Base-by-base conservation (phyloP, 805 yeast genomes). In the Pichia occidentalis region DNA sequence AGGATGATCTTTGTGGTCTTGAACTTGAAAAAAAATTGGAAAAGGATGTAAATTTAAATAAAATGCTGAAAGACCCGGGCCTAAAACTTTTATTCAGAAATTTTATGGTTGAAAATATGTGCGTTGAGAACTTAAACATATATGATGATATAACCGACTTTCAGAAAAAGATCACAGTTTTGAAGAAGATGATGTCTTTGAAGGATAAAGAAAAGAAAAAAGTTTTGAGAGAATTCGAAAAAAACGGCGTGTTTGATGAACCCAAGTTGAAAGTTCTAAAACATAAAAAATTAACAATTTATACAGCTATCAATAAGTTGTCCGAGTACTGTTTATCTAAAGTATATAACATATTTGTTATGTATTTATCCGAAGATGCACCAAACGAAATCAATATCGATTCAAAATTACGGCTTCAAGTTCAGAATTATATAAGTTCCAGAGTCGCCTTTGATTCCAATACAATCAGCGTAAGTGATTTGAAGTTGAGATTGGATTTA, bases 91-190 rank as follows among this genome's bases (percentile, higher is more conserved):
- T 85, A 8, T 84, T 86, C 57, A 67, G 76, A 44, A 62, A 64
- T n/a, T 86, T 83, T 53, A 55, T 86, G 36, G 75, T 71, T 34
- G 69, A 66, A 22, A 81, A 77, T 36, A 67, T 70, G 39, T 85
- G 95, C 52, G 71, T 71, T 2, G 96, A 86, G 52, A 86, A 85
- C 49, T 55, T 84, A n/a, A 79, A 80, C 45, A 85, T 81, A 3
- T 84, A 75, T 53, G 57, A 70, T 36, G 83, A 77, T 41, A 68
- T 84, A 34, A 64, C 64, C 32, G 69, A 69, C 34, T 72, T 79
- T 43, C 64, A 66, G 10, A 70, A 67, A 44, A 70, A 68, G 45
- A 60, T 73, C 58, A 52, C 57, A 1, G 50, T 64, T 1, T 48
- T 78, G 39, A 65, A 65, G 32, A 68, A 65, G 22, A 45, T 76